phyloP scores from a whole-genome alignment of 2,329 filamentous ascomycete species.

The Colletotrichum sp. region DNA sequence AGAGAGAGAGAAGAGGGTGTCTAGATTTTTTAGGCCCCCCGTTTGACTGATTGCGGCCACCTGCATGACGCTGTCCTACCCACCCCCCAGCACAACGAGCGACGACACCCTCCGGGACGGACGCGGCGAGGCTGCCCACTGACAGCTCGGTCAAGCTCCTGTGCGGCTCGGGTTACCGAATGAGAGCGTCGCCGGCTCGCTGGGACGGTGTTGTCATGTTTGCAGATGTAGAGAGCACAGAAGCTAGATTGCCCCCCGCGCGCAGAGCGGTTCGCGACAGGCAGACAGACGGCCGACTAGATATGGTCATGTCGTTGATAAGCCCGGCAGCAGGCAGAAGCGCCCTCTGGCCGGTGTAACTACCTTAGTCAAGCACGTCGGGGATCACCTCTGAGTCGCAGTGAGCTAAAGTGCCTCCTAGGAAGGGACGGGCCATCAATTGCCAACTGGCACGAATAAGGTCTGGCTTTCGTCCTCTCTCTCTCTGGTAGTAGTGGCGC shows the following conservation, averaged over 20 bases:
- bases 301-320: not conserved
- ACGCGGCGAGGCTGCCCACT: not conserved
- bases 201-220: not conserved
- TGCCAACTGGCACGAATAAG: conserved; percentile 8
- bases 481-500: not conserved
- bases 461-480: not conserved
- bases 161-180: not conserved
- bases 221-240: not conserved
- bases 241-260: not conserved
- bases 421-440: not conserved
- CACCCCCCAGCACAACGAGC: not conserved
- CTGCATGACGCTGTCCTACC: conserved; percentile 30
- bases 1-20: not conserved
- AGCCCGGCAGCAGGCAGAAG: not conserved
- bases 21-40: not conserved
- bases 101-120: not conserved
- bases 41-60: conserved; percentile 29
- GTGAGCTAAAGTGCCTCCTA: not conserved
- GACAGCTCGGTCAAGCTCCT: conserved; percentile 6
- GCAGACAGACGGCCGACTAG: not conserved
- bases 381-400: not conserved
- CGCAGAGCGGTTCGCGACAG: not conserved
- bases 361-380: not conserved
- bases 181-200: not conserved
- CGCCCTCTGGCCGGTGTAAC: not conserved